Conservation (phyloP, 345 rosid species). For the Lenwebbia sp. region DNA sequence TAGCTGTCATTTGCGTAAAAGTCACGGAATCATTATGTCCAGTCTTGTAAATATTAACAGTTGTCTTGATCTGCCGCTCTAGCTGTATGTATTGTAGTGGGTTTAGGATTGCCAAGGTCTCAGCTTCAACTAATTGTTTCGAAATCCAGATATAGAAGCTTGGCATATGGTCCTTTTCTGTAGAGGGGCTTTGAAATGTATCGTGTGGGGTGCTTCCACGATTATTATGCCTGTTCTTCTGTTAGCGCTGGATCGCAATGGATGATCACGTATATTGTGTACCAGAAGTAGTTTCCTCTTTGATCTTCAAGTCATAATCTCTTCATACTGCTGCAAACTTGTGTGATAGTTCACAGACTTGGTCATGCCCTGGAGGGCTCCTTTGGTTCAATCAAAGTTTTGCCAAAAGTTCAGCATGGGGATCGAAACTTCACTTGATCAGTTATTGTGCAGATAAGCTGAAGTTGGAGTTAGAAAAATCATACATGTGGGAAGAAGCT, state of each 20-base stretch:
- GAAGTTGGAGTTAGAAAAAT: not conserved
- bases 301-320: not conserved
- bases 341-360: not conserved
- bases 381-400: not conserved
- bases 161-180: not conserved
- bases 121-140: not conserved
- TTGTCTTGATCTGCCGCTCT: not conserved
- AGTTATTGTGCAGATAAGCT: not conserved
- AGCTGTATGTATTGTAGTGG: not conserved
- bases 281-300: not conserved
- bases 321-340: not conserved
- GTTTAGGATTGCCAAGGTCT: not conserved
- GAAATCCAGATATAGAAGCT: not conserved
- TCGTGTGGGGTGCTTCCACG: not conserved
- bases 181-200: not conserved
- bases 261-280: not conserved
- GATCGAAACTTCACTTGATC: not conserved
- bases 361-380: not conserved
- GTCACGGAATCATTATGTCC: not conserved
- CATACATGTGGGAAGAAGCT: not conserved
- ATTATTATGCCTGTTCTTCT: not conserved
- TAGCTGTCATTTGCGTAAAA: constrained; percentile 6
- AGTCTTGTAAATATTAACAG: not conserved
- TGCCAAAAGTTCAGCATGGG: not conserved
- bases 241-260: not conserved